A percentile compares a stretch with the other conserved stretches of the same genome.
Evolutionary conservation across 306 rosid genomes (phyloP).

Genomic region (Cucurbita argyrosperma): DNA sequence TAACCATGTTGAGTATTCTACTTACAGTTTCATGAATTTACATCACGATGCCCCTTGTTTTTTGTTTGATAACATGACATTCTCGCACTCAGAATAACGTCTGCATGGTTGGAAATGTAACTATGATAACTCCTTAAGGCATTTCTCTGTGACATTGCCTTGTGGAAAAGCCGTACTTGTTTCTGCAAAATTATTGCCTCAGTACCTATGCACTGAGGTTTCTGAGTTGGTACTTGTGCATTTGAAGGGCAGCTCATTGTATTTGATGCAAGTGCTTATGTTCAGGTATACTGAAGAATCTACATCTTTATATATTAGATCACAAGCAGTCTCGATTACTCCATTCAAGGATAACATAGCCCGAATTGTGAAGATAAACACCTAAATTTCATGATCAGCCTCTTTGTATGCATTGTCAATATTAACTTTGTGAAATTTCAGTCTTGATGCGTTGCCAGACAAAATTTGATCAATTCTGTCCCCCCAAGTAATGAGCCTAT

Average conservation of each 20-base stretch:
- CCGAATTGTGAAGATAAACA: not conserved
- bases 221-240: not conserved
- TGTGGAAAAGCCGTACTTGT: not conserved
- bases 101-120: constrained; percentile 3
- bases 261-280: not conserved
- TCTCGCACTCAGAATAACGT: not conserved
- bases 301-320: not conserved
- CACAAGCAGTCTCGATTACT: not conserved
- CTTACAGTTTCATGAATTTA: not conserved
- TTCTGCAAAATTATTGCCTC: not conserved
- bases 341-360: not conserved
- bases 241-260: not conserved
- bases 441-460: not conserved
- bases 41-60: not conserved
- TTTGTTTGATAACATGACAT: not conserved
- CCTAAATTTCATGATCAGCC: not conserved
- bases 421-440: not conserved
- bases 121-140: not conserved
- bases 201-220: not conserved
- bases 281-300: not conserved
- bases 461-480: not conserved
- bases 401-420: not conserved
- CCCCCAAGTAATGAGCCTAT: not conserved
- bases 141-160: not conserved
- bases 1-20: not conserved